Evolutionary conservation across 495 filamentous ascomycete genomes (phyloP).

Genomic region (Annulohypoxylon maeteangense): DNA sequence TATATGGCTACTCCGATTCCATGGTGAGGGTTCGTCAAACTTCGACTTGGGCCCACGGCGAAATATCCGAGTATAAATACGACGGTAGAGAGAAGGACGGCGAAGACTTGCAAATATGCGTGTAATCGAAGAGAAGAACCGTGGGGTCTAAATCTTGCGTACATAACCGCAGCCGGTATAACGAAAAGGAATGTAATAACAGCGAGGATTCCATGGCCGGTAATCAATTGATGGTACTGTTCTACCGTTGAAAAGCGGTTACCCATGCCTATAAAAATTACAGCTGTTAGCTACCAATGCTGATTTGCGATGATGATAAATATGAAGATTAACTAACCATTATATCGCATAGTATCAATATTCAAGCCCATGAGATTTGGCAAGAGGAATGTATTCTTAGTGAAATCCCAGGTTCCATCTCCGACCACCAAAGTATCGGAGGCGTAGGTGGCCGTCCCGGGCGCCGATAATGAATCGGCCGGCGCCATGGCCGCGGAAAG

Average conservation of each 20-base stretch:
- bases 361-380: slow-evolving; percentile 89
- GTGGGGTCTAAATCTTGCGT: slow-evolving; percentile 75
- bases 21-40: slow-evolving; percentile 92
- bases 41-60: slow-evolving; percentile 79
- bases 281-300: slow-evolving; percentile 26
- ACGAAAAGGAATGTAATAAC: slow-evolving; percentile 88
- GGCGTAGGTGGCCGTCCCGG: slow-evolving; percentile 83
- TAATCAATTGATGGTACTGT: slow-evolving; percentile 81
- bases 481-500: slow-evolving; percentile 61
- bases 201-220: slow-evolving; percentile 85
- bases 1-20: slow-evolving; percentile 94
- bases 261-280: slow-evolving; percentile 78
- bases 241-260: slow-evolving; percentile 82
- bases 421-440: slow-evolving; percentile 87
- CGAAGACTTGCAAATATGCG: slow-evolving; percentile 86
- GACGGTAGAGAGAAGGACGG: slow-evolving; percentile 75
- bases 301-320: neutral
- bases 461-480: slow-evolving; percentile 69
- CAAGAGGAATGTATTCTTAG: slow-evolving; percentile 85
- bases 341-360: slow-evolving; percentile 94
- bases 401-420: slow-evolving; percentile 90
- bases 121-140: slow-evolving; percentile 77
- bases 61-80: slow-evolving; percentile 81
- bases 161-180: slow-evolving; percentile 80
- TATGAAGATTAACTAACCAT: slow-evolving; percentile 69